Conservation (phyloP, 768 basidiomycete genomes). For the Rhizopogon rudus region DNA sequence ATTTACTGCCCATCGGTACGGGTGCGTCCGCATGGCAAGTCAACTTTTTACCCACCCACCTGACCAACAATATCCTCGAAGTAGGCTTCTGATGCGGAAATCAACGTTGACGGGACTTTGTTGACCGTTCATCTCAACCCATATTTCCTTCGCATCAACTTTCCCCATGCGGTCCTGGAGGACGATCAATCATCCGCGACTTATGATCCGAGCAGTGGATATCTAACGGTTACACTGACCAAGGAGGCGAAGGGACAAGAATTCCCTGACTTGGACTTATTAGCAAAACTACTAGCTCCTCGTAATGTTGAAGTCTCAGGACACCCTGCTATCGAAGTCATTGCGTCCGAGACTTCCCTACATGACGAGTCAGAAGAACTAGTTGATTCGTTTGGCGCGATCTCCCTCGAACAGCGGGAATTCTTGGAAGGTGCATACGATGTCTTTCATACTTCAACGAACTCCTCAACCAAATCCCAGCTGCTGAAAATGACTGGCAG, state of each 20-base stretch:
- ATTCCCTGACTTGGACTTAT: conserved; percentile 74
- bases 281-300: conserved; percentile 75
- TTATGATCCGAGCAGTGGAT: conserved; percentile 78
- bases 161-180: conserved; percentile 59
- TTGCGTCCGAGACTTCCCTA: conserved; percentile 25
- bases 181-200: conserved; percentile 62
- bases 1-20: conserved; percentile 72
- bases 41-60: not conserved
- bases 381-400: conserved; percentile 34
- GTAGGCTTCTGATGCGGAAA: conserved; percentile 81
- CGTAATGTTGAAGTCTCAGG: conserved; percentile 33
- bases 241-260: conserved; percentile 63
- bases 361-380: conserved; percentile 35
- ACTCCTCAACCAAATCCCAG: conserved; percentile 31
- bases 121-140: conserved; percentile 78
- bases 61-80: conserved; percentile 7
- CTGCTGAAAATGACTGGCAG: conserved; percentile 76
- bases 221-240: conserved; percentile 65
- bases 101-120: conserved; percentile 65
- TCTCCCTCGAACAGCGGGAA: conserved; percentile 50
- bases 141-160: conserved; percentile 78
- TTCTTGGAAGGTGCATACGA: conserved; percentile 47
- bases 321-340: conserved; percentile 54
- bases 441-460: conserved; percentile 7
- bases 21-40: conserved; percentile 33